Conservation (phyloP, 495 filamentous ascomycete species). For the Letharia columbiana region DNA sequence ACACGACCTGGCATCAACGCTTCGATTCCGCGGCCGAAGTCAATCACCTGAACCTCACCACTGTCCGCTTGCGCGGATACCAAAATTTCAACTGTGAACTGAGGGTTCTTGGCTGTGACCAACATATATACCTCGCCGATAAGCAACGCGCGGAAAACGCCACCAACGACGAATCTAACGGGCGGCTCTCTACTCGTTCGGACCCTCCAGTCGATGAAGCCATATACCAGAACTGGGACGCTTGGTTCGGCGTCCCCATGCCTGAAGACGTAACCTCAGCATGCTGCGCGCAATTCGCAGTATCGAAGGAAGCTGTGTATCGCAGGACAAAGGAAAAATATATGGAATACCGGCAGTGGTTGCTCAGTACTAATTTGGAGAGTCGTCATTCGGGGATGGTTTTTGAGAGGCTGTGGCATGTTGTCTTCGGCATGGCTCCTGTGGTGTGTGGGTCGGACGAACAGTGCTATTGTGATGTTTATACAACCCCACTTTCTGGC, state of each 20-base stretch:
- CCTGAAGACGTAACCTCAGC: background rate
- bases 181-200: background rate
- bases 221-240: background rate
- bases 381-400: constrained; percentile 43
- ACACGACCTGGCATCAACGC: constrained; percentile 57
- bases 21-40: background rate
- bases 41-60: background rate
- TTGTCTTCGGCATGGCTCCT: constrained; percentile 39
- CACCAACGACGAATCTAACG: background rate
- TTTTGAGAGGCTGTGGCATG: constrained; percentile 66
- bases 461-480: background rate
- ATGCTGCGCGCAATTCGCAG: background rate
- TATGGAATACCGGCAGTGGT: background rate
- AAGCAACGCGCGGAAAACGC: background rate
- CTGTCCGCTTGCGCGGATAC: background rate
- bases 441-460: background rate
- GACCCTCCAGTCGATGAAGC: background rate
- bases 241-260: background rate
- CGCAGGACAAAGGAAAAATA: background rate
- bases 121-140: background rate
- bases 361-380: background rate
- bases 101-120: background rate
- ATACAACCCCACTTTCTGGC: background rate
- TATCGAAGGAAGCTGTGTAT: background rate
- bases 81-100: background rate